These are phyloP conservation scores for Globisporangium lucens DNA, from an alignment of 352 stramenopile genomes.

Conservation along the genomic window DNA sequence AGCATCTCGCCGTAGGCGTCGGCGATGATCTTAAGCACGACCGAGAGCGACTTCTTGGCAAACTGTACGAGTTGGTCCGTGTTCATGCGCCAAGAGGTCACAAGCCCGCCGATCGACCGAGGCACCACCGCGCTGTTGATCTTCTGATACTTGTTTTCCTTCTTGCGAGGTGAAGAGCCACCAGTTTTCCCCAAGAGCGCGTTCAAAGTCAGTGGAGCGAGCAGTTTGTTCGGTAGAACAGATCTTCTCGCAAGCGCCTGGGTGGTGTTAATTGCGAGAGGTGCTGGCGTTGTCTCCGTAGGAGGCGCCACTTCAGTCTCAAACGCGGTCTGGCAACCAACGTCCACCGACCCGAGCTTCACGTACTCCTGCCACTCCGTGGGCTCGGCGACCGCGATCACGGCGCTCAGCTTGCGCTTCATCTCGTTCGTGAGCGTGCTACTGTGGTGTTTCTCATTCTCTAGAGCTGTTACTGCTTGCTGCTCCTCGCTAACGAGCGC, in stretches of 20 bases:
- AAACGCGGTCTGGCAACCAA: slow-evolving; percentile 46
- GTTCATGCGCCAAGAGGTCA: slow-evolving; percentile 85
- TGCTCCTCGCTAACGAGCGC: slow-evolving; percentile 10
- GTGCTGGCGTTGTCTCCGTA: not conserved
- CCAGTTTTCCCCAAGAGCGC: slow-evolving; percentile 37
- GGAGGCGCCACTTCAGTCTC: slow-evolving; percentile 17
- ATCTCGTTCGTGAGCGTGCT: not conserved
- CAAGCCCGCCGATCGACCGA: slow-evolving; percentile 50
- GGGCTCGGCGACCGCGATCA: slow-evolving; percentile 49
- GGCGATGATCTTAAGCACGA: slow-evolving; percentile 63
- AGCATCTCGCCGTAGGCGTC: slow-evolving; percentile 78
- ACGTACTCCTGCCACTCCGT: slow-evolving; percentile 69
- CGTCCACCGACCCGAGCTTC: slow-evolving; percentile 40
- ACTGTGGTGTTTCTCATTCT: slow-evolving; percentile 1
- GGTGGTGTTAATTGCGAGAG: not conserved
- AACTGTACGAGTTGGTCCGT: slow-evolving; percentile 77
- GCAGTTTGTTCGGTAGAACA: slow-evolving; percentile 17
- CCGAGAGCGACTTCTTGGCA: slow-evolving; percentile 65
- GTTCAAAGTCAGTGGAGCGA: slow-evolving; percentile 45
- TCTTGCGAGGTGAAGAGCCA: slow-evolving; percentile 32
- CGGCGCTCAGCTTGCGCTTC: slow-evolving; percentile 45
- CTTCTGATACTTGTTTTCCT: slow-evolving; percentile 64
- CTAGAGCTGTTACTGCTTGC: not conserved
- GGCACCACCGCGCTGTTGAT: slow-evolving; percentile 68
- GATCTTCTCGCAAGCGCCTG: slow-evolving; percentile 2